These are phyloP conservation scores for Aegilops longissima DNA, from an alignment of 176 grass and related monocot species.

Conservation along the genomic window DNA sequence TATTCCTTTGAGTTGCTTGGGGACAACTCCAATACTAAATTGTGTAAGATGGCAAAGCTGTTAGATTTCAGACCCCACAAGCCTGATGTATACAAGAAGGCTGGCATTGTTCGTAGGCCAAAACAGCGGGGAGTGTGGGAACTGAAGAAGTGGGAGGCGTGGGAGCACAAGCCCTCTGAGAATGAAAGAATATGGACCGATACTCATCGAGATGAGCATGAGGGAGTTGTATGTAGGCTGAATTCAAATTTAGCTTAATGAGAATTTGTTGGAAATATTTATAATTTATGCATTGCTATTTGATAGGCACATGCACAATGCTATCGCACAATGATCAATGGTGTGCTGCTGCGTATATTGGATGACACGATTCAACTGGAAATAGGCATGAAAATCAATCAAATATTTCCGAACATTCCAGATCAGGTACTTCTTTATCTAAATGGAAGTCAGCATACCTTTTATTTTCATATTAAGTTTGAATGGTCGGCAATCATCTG, in stretches of 20 bases:
- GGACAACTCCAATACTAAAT: not conserved
- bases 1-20: not conserved
- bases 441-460: not conserved
- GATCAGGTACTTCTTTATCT: not conserved
- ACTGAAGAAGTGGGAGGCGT: conserved; percentile 12
- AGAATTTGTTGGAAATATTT: not conserved
- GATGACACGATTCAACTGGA: not conserved
- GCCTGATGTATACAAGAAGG: conserved; percentile 5
- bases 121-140: not conserved
- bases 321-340: not conserved
- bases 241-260: not conserved
- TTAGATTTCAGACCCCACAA: not conserved
- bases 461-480: not conserved
- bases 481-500: not conserved
- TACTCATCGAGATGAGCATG: not conserved
- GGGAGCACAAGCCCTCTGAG: not conserved
- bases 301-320: not conserved
- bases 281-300: not conserved
- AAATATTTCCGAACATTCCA: not conserved
- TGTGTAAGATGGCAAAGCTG: not conserved
- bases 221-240: not conserved
- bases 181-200: not conserved
- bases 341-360: not conserved
- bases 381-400: not conserved
- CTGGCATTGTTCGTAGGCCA: conserved; percentile 11